A percentile compares a stretch with the other conserved stretches of the same genome.
Evolutionary conservation across 345 rosid species (phyloP).

Genomic region (Populus alba): DNA sequence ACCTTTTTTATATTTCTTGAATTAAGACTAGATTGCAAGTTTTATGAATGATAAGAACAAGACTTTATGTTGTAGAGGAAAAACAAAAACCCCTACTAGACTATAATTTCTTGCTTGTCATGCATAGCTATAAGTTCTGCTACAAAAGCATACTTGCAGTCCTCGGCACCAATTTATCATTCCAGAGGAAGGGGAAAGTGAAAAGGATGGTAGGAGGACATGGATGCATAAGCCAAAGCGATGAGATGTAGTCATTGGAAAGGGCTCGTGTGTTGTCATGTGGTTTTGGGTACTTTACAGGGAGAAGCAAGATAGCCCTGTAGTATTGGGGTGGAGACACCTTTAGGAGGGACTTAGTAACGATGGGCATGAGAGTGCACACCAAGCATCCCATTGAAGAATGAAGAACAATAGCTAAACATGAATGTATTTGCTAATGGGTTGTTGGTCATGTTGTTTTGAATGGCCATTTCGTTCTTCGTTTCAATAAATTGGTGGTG

Average conservation of each 20-base stretch:
- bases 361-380: constrained; percentile 62
- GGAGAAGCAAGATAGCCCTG: constrained; percentile 95
- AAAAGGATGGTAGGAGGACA: constrained; percentile 63
- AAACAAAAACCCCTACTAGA: too few relatives aligned
- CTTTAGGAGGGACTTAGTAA: constrained; percentile 77
- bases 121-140: too few relatives aligned
- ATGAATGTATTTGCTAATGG: constrained; percentile 8
- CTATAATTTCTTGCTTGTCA: too few relatives aligned
- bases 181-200: constrained; percentile 7
- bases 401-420: not conserved
- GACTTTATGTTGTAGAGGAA: too few relatives aligned
- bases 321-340: constrained; percentile 94
- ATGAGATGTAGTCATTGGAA: constrained; percentile 82
- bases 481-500: constrained; percentile 16
- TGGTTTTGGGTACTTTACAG: constrained; percentile 95
- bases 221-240: constrained; percentile 76
- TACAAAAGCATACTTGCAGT: not conserved
- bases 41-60: too few relatives aligned
- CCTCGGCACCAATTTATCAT: not conserved
- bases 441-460: not conserved
- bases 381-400: constrained; percentile 19
- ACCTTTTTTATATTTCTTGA: too few relatives aligned
- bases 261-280: constrained; percentile 85
- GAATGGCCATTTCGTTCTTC: not conserved
- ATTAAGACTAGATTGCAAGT: too few relatives aligned